Conservation (phyloP, 805 yeast genomes). For the Kodamaea kakaduensis region DNA sequence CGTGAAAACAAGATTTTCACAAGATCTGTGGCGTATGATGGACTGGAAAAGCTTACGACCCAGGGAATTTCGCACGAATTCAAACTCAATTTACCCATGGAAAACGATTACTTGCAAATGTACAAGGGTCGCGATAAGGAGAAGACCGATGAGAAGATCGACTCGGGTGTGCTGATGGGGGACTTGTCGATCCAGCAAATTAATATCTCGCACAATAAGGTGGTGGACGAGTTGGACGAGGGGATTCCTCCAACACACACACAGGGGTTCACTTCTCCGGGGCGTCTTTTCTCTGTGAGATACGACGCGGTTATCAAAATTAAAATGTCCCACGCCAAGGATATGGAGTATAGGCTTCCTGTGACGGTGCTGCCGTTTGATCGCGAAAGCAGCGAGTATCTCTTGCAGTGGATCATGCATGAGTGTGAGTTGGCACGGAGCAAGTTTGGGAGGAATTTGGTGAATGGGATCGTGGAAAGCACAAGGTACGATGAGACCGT, state of each 20-base stretch:
- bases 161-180: neutral
- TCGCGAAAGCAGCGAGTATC: slow-evolving; percentile 41
- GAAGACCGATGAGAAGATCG: neutral
- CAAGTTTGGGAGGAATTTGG: slow-evolving; percentile 29
- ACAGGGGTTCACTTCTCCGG: slow-evolving; percentile 50
- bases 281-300: slow-evolving; percentile 47
- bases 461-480: slow-evolving; percentile 18
- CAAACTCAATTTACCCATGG: slow-evolving; percentile 28
- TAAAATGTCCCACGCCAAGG: slow-evolving; percentile 46
- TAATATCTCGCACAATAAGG: slow-evolving; percentile 20
- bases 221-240: slow-evolving; percentile 26
- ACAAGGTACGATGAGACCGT: slow-evolving; percentile 20
- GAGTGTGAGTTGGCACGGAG: slow-evolving; percentile 47
- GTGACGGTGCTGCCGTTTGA: slow-evolving; percentile 54
- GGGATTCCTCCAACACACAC: slow-evolving; percentile 43
- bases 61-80: slow-evolving; percentile 25
- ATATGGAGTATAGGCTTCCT: slow-evolving; percentile 48
- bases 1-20: slow-evolving; percentile 42
- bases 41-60: slow-evolving; percentile 19
- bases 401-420: slow-evolving; percentile 49
- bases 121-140: slow-evolving; percentile 14
- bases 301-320: slow-evolving; percentile 50
- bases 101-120: slow-evolving; percentile 32
- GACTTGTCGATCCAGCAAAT: slow-evolving; percentile 13
- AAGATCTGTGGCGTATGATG: slow-evolving; percentile 25